Conservation (phyloP, 2,329 filamentous ascomycete species). For the Chaetothyriales sp. region DNA sequence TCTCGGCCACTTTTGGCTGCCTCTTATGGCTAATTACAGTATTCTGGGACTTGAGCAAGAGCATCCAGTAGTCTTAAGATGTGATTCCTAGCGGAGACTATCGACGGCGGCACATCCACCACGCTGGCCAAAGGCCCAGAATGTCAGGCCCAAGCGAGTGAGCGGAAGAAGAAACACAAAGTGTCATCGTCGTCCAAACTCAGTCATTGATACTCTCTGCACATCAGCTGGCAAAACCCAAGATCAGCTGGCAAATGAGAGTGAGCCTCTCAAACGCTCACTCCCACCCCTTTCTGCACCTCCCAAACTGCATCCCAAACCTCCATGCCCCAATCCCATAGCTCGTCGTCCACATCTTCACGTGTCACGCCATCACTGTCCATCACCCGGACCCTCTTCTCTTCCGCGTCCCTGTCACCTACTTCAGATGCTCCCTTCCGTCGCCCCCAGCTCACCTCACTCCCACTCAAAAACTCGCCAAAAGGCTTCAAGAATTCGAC, state of each 20-base stretch:
- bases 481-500: conserved; percentile 15
- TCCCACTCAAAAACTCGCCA: conserved; percentile 13
- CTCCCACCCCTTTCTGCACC: conserved; percentile 9
- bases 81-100: neutral
- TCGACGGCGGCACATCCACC: neutral
- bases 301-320: conserved; percentile 15
- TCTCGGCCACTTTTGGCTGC: too few relatives aligned
- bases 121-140: too few relatives aligned
- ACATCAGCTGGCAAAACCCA: neutral
- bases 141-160: too few relatives aligned
- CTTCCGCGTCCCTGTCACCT: neutral
- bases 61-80: neutral
- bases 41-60: too few relatives aligned
- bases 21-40: too few relatives aligned
- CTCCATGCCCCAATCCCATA: conserved; percentile 14
- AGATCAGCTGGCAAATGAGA: neutral
- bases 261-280: neutral
- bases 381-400: conserved; percentile 7
- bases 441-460: conserved; percentile 5
- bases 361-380: conserved; percentile 10
- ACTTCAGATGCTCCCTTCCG: conserved; percentile 1
- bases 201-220: neutral
- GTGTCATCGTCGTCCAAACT: too few relatives aligned
- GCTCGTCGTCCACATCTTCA: conserved; percentile 13
- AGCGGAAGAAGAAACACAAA: too few relatives aligned